Base-by-base conservation (phyloP, 2,329 filamentous ascomycete genomes). In the Neonectria faginata region DNA sequence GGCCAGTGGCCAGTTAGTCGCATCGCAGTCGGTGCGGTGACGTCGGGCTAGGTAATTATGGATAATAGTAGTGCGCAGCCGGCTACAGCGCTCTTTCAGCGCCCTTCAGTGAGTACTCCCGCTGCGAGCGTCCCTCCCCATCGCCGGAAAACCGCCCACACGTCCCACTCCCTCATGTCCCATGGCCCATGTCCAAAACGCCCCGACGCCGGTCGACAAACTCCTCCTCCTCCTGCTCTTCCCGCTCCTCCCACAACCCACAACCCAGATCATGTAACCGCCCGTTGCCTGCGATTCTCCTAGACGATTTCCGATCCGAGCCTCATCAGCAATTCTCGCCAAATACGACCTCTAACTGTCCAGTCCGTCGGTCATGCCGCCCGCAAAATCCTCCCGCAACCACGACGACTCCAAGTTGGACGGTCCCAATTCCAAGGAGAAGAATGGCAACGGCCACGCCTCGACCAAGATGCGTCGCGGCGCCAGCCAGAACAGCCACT, bases 391-490 rank as follows among this genome's bases (percentile, higher is more conserved):
- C 52, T 79, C 82, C 53, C 82, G 82, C 66, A 77, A 77, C 67
- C 79, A 82, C 73, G 83, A 85, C 71, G 83, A 85, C 68, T 68
- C 77, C 70, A 85, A 85, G 72, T 62, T 77, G 56, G 83, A 85
- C 60, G 71, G 74, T 48, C 70, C 75, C 61, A 73, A 74, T 61
- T 51, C 72, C n/a, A 83, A 85, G 71, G 82, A 85, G 64, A 85
- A 84, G 75, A 80, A 78, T 64, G 78, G 78, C 56, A 75, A 75
- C 60, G 79, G 80, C 16, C 77, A 81, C 58, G 74, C 81, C 16
- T 84, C 84, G 58, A 81, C 84, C 64, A 89, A 89, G 76, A 82
- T 87, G 78, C 85, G 85, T 57, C 83, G 86, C 41, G 83, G 83
- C 16, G 85, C 82, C 60, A 87, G 84, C 75, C 84, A 84, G 60